Conservation (phyloP, 1,284 basidiomycete genomes). For the Hemileia vastatrix region DNA sequence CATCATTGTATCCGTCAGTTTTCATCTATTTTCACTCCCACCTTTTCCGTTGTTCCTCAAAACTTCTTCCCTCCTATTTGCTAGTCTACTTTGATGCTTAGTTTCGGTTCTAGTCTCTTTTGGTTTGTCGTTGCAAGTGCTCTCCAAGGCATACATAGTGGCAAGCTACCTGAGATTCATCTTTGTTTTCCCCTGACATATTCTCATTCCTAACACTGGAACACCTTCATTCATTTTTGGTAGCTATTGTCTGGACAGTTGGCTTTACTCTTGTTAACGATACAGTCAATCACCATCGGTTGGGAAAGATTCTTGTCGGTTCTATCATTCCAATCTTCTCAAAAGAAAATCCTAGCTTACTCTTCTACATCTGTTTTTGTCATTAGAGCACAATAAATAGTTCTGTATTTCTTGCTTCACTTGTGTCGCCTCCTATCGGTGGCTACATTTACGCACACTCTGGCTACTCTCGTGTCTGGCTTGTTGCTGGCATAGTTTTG, state of each 20-base stretch:
- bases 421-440: slow-evolving; percentile 14
- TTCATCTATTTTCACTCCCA: too few relatives aligned
- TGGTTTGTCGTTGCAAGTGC: slow-evolving; percentile 10
- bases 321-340: too few relatives aligned
- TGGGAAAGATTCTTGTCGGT: slow-evolving; percentile 15
- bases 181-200: too few relatives aligned
- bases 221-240: too few relatives aligned
- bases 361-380: too few relatives aligned
- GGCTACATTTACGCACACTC: slow-evolving; percentile 11
- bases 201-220: too few relatives aligned
- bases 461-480: slow-evolving; percentile 17
- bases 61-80: not conserved
- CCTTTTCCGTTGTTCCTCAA: not conserved
- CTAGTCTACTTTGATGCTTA: not conserved
- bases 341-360: too few relatives aligned
- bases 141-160: slow-evolving; percentile 16
- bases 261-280: slow-evolving; percentile 17
- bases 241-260: slow-evolving; percentile 21
- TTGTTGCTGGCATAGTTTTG: slow-evolving; percentile 4
- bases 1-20: slow-evolving; percentile 5
- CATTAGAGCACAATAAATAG: slow-evolving; percentile 13
- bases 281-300: slow-evolving; percentile 1
- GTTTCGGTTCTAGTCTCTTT: too few relatives aligned
- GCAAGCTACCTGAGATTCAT: too few relatives aligned
- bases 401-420: not conserved